These are phyloP conservation scores for Trypanosoma lewisi DNA, from an alignment of 208 protist species.

Conservation along the genomic window DNA sequence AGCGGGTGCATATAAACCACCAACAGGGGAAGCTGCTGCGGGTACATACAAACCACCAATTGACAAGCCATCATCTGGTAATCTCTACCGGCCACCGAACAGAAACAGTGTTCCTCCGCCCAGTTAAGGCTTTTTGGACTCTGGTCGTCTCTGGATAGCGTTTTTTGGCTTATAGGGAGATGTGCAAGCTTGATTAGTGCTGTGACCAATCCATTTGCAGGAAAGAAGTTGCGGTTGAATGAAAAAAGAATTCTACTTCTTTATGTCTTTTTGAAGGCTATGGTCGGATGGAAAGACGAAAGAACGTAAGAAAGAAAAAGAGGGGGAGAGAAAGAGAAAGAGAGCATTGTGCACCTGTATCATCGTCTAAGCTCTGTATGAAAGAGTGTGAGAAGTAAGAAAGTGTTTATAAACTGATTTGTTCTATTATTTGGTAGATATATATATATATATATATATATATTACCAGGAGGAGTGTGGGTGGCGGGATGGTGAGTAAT, in stretches of 20 bases:
- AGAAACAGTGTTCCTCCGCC: slow-evolving; percentile 12
- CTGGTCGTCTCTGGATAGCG: background rate
- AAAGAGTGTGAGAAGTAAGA: background rate
- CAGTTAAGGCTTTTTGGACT: slow-evolving; percentile 12
- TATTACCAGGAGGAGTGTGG: too few relatives aligned
- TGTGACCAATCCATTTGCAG: too few relatives aligned
- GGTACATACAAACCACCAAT: slow-evolving; percentile 39
- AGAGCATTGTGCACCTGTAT: background rate
- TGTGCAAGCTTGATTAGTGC: too few relatives aligned
- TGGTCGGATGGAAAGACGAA: background rate
- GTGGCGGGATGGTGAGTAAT: too few relatives aligned
- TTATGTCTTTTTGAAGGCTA: background rate
- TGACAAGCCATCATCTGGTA: slow-evolving; percentile 28
- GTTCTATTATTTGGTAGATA: too few relatives aligned
- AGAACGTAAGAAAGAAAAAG: slow-evolving; percentile 9
- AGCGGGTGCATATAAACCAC: slow-evolving; percentile 47
- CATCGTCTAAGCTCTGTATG: background rate
- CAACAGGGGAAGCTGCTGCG: slow-evolving; percentile 23
- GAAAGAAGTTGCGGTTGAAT: too few relatives aligned
- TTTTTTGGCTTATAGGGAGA: too few relatives aligned
- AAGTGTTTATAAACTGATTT: background rate
- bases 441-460: too few relatives aligned
- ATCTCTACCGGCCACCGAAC: slow-evolving; percentile 18
- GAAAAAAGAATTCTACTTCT: too few relatives aligned
- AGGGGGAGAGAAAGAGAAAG: slow-evolving; percentile 13